Evolutionary conservation across 768 basidiomycete genomes (phyloP).

Genomic region (Tylopilus cervinicoccineus): DNA sequence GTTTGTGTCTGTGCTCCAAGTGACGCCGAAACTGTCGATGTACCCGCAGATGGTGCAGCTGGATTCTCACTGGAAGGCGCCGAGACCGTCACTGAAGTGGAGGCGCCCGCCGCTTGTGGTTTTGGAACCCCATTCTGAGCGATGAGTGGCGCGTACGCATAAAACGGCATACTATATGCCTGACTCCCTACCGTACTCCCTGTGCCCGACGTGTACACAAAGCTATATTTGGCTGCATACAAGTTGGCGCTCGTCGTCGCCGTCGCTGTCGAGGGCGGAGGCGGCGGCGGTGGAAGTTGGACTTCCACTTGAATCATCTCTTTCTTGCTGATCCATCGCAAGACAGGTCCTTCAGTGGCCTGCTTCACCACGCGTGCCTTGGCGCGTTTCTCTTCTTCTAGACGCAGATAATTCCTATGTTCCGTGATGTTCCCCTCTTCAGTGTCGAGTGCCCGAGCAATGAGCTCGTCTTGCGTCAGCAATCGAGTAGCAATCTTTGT

Average conservation of each 20-base stretch:
- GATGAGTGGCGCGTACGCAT: constrained; percentile 18
- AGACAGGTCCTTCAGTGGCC: constrained; percentile 58
- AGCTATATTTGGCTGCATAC: constrained; percentile 18
- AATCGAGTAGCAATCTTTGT: constrained; percentile 46
- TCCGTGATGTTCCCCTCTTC: constrained; percentile 82
- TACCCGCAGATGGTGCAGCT: background rate
- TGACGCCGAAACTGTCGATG: background rate
- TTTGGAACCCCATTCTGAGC: constrained; percentile 11
- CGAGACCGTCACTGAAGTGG: background rate
- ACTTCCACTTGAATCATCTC: constrained; percentile 52
- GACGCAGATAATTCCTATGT: constrained; percentile 71
- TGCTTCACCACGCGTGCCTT: constrained; percentile 56
- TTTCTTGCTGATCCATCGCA: constrained; percentile 66
- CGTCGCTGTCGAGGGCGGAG: constrained; percentile 22
- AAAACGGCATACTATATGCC: constrained; percentile 26
- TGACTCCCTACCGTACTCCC: constrained; percentile 13
- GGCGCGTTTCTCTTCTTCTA: constrained; percentile 80
- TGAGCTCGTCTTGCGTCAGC: constrained; percentile 79
- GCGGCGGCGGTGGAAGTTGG: constrained; percentile 23
- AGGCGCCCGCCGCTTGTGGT: background rate
- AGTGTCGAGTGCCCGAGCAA: constrained; percentile 77
- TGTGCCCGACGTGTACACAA: constrained; percentile 16
- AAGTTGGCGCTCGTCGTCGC: constrained; percentile 8
- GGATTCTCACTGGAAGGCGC: background rate
- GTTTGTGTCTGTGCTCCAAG: background rate